Evolutionary conservation across 805 yeast species (phyloP), one percentile per base, ranked within the genome.

Genomic region (Brettanomyces custersianus): DNA sequence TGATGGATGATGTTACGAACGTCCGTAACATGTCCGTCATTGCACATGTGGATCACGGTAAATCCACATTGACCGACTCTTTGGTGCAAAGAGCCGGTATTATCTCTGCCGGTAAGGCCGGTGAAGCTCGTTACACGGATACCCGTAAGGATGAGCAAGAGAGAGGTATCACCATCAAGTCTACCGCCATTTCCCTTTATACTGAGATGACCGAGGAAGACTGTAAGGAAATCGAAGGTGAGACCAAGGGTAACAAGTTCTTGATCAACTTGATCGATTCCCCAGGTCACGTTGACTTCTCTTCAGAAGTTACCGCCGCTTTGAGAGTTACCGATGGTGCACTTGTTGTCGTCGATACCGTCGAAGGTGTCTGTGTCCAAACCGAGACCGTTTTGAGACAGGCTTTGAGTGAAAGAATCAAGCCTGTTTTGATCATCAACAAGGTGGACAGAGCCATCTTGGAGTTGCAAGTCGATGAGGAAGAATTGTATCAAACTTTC

Each of bases 261-360:
- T 82, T 90, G 74, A 80, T 90, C 57, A 90, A 90, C 86, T 79
- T 90, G 80, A 90, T 90, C 60, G 98, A 90, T 71, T 92, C 98
- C 56, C 98, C 98, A 72, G 98, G 98, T 84, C 98, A 90, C 96
- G 97, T 90, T 79, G 98, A 90, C 75, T 90, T 90, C 88, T 87
- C 96, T 48, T 92, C 97, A 55, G 98, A 90, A 74, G 98, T 90
- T 62, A 92, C 97, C 63, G 97, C 97, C 59, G 98, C 98, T 70
- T 81, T 90, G 64, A 88, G 98, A 76, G 97, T 90, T 61, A 92
- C 97, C 55, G 98, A 90, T 66, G 98, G 98, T 87, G 97, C 98
- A 65, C 78, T 90, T 64, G 97, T 90, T 59, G 98, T 90, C 58
- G 97, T 90, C 64, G 97, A 92, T 72, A 80, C 94, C 73, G 88